These are phyloP conservation scores for Centaurea solstitialis DNA, from an alignment of 129 eudicot species.

Conservation along the genomic window DNA sequence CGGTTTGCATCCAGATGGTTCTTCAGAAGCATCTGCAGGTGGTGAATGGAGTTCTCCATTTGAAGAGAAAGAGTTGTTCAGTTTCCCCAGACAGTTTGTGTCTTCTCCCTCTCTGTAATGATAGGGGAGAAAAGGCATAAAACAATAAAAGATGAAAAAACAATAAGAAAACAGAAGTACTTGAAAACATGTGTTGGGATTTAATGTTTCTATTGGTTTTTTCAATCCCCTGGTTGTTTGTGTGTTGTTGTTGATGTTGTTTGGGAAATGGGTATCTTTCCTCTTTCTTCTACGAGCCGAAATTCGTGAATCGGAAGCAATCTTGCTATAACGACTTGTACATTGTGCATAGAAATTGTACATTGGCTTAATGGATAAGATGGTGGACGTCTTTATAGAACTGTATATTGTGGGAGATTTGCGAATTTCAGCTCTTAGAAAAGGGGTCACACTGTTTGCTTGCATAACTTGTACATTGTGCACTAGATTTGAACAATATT, in stretches of 20 bases:
- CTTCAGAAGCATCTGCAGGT: conserved; percentile 46
- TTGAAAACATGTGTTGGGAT: conserved; percentile 56
- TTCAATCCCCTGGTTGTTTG: neutral
- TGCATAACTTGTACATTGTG: neutral
- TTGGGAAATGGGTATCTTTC: neutral
- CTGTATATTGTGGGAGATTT: conserved; percentile 7
- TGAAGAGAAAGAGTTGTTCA: conserved; percentile 87
- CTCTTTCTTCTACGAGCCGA: neutral
- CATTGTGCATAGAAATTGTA: neutral
- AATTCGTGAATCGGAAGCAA: neutral
- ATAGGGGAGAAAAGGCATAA: conserved; percentile 25
- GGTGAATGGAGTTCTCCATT: conserved; percentile 92
- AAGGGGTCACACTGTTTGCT: neutral
- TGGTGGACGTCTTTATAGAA: neutral
- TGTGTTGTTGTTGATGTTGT: neutral
- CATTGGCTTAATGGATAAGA: neutral
- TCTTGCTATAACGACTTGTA: conserved; percentile 12
- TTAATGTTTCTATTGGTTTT: conserved; percentile 53
- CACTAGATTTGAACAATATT: neutral
- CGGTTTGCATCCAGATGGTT: conserved; percentile 46
- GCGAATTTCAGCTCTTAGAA: conserved; percentile 5
- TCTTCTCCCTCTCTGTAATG: conserved; percentile 76
- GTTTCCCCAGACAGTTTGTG: conserved; percentile 87
- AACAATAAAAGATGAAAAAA: conserved; percentile 27
- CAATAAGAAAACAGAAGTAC: conserved; percentile 30